Base-by-base conservation (phyloP, 495 filamentous ascomycete genomes). In the Penicillium manginii region DNA sequence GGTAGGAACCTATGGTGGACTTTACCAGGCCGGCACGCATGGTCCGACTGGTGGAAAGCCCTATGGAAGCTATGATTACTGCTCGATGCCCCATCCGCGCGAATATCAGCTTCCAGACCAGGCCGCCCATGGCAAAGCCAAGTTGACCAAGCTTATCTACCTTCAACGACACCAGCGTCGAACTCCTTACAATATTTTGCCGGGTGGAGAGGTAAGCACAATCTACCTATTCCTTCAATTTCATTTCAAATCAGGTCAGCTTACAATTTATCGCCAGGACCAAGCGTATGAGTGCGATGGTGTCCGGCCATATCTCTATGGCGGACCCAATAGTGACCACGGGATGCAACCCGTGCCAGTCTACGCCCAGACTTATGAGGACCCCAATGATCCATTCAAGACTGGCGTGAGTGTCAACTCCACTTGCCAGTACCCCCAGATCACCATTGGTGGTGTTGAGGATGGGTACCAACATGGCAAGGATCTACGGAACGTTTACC, bases 51-150 rank as follows among this genome's bases (percentile, higher is more conserved):
- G 53, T 14, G 59, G 64, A 1, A 48, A 50, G 3, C 59, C 65
- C 0, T 67, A 71, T 4, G 71, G 71, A 23, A 62, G 53, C 26
- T 79, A 79, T 53, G 71, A 78, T 48, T 79, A 79, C 54, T 79
- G 76, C 29, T 66, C 70, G 5, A 79, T 79, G 76, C 76, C 76
- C n/a, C 76, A 79, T 63, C 76, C 76, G 3, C 74, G 69, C 26
- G 67, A 73, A 26, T 79, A 79, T 43, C 9, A 61, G 9, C 54
- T 72, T 17, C 76, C 76, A 0, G 54, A 50, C 7, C 66, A 71
- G 7, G 58, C 77, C 12, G 52, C 60, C 5, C 70, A 74, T 8
- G 60, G 66, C 1, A 55, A 65, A 17, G 76, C 65, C 12, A 65
- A 67, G 21, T 56, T 79, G 23, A 67, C 78, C 9, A 75, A 78